Percentiles rank a stretch among this genome's conserved stretches.
These are phyloP conservation scores for Manihot esculenta DNA, from an alignment of 441 rosid species.

Conservation along the genomic window DNA sequence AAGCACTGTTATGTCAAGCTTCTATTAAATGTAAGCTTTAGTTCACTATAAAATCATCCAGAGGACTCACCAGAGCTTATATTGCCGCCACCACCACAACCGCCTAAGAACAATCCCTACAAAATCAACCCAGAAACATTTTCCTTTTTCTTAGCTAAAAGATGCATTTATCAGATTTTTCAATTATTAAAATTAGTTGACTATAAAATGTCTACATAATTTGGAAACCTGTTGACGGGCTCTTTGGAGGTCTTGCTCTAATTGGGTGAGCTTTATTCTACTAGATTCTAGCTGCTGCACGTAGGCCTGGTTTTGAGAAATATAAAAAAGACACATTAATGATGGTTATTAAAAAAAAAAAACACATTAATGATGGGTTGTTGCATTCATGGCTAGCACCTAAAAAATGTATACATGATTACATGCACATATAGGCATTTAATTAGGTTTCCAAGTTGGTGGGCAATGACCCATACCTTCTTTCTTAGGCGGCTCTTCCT, in stretches of 20 bases:
- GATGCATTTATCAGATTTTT: background rate
- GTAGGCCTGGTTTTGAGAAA: constrained; percentile 63
- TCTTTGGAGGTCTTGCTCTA: constrained; percentile 94
- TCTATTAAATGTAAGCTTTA: background rate
- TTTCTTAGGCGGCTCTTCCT: constrained; percentile 94
- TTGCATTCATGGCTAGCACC: background rate
- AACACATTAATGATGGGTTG: background rate
- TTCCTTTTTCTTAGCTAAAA: background rate
- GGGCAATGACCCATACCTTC: constrained; percentile 50
- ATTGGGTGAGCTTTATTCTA: constrained; percentile 83
- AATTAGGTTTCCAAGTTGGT: constrained; percentile 6
- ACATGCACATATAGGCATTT: background rate
- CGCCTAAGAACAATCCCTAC: constrained; percentile 76
- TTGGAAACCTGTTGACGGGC: constrained; percentile 74
- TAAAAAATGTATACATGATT: background rate
- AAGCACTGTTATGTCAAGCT: constrained; percentile 7
- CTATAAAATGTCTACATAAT: background rate
- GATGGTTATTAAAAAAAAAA: background rate
- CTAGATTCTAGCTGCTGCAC: constrained; percentile 97
- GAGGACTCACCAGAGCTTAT: constrained; percentile 71
- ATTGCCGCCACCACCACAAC: constrained; percentile 53
- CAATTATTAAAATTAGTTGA: constrained; percentile 1
- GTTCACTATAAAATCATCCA: background rate
- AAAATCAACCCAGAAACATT: constrained; percentile 1
- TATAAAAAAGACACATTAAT: constrained; percentile 3